phyloP scores from a whole-genome alignment of 129 eudicot genomes.

The Lactuca saligna region DNA sequence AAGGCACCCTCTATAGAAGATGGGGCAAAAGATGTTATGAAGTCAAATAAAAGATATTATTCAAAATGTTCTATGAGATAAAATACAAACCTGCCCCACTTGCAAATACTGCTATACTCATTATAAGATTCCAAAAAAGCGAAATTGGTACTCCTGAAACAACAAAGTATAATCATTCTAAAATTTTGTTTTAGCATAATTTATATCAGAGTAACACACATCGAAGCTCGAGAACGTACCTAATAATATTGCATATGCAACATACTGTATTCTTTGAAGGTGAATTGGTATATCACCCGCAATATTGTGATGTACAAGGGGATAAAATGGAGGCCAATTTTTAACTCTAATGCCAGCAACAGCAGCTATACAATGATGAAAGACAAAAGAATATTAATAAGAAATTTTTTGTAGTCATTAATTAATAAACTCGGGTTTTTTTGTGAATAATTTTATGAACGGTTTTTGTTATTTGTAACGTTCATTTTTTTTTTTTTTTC shows the following conservation, averaged over 20 bases:
- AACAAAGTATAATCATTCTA: background rate
- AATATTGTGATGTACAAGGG: constrained; percentile 37
- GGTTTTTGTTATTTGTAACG: background rate
- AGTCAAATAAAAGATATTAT: background rate
- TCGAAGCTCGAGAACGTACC: constrained; percentile 14
- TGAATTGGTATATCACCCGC: constrained; percentile 36
- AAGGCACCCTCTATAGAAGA: constrained; percentile 46
- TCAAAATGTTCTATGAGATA: background rate
- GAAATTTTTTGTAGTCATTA: background rate
- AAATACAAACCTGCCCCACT: constrained; percentile 62
- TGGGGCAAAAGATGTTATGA: background rate
- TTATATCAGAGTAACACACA: background rate
- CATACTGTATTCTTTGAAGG: constrained; percentile 29
- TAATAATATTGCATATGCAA: constrained; percentile 38
- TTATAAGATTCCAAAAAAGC: constrained; percentile 79
- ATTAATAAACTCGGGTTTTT: background rate
- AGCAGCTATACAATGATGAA: constrained; percentile 19
- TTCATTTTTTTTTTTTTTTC: background rate
- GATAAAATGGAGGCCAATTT: constrained; percentile 41
- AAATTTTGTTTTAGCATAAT: background rate
- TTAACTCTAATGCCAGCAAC: constrained; percentile 15
- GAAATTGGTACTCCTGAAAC: constrained; percentile 58
- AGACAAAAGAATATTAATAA: background rate
- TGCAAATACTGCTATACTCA: constrained; percentile 59
- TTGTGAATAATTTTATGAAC: background rate